phyloP scores from a whole-genome alignment of 768 basidiomycete genomes.

The Lactarius psammicola region DNA sequence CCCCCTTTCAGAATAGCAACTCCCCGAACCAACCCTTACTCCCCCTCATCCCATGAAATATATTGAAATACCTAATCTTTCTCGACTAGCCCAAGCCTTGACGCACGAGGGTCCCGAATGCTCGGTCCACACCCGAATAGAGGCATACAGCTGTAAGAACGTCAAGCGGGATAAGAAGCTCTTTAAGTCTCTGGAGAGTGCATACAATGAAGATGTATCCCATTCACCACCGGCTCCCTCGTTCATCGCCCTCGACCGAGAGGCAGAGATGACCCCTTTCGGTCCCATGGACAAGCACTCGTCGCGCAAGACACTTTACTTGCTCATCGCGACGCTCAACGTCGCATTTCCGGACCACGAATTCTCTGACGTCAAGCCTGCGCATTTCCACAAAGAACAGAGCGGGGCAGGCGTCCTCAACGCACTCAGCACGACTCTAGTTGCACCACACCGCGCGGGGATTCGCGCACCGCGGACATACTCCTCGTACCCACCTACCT shows the following conservation, averaged over 20 bases:
- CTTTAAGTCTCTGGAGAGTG: slow-evolving; percentile 87
- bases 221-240: slow-evolving; percentile 83
- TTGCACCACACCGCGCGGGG: slow-evolving; percentile 67
- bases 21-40: neutral
- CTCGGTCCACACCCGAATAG: slow-evolving; percentile 86
- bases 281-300: slow-evolving; percentile 84
- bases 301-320: slow-evolving; percentile 89
- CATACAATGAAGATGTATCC: slow-evolving; percentile 77
- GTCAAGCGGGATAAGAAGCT: slow-evolving; percentile 96
- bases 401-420: slow-evolving; percentile 75
- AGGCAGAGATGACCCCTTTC: slow-evolving; percentile 81
- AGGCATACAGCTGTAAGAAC: slow-evolving; percentile 97
- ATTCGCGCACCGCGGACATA: slow-evolving; percentile 74
- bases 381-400: slow-evolving; percentile 83
- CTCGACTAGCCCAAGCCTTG: slow-evolving; percentile 72
- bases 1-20: slow-evolving; percentile 7
- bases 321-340: slow-evolving; percentile 95
- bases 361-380: slow-evolving; percentile 88
- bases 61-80: slow-evolving; percentile 79
- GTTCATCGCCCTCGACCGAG: slow-evolving; percentile 67
- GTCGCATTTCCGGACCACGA: slow-evolving; percentile 97
- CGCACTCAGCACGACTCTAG: slow-evolving; percentile 78
- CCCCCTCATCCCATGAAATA: slow-evolving; percentile 69
- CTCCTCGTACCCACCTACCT: slow-evolving; percentile 79
- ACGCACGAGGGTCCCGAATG: slow-evolving; percentile 87